Base-by-base conservation (phyloP, 2,329 filamentous ascomycete species). In the Exophiala sp. region DNA sequence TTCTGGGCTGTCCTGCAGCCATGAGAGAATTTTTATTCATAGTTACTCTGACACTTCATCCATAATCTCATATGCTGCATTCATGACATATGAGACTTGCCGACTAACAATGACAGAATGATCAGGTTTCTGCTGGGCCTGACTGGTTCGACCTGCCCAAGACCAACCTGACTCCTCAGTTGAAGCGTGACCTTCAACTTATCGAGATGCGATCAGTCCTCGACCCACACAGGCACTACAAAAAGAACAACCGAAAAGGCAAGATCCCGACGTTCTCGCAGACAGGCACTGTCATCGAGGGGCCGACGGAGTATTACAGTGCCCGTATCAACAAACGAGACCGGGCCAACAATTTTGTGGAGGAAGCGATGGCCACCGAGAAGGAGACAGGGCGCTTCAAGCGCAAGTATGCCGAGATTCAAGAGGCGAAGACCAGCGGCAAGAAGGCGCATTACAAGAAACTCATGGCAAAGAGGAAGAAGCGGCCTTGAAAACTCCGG, bases 401-500 rank as follows among this genome's bases (percentile, higher is more conserved):
- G 77, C 81, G 79, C 66, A 96, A 95, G 72, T 97, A 96, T 71
- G 79, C 82, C 52, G 86, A 92, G 54, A 89, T 97, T 46, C 91
- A 96, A 69, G 78, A 78, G 47, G 80, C 80, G 58, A 97, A 95
- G 73, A 83, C 81, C 20, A 95, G 89, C 64, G 94, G 94, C 48
- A 95, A 90, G 76, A 96, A 92, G 73, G 85, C 82, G 0, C 87
- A 89, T 65, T 97, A 96, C 77, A 92, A 92, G 68, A 86, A 85
- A 52, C 71, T 96, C 62, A 83, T 88, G 67, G 76, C 76, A 46
- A 80, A 83, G 69, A 74, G 82, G 55, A 69, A 65, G 54, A 62
- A 59, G 47, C 50, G 50, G 36, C 51, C 51, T 39, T 58, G 51
- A 55, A 20, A 7, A n/a, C 12, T 20, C 29, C 20, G 11, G 29